Evolutionary conservation across 345 rosid species (phyloP), one percentile per base, ranked within the genome.

Genomic region (Rhodamnia rubescens): DNA sequence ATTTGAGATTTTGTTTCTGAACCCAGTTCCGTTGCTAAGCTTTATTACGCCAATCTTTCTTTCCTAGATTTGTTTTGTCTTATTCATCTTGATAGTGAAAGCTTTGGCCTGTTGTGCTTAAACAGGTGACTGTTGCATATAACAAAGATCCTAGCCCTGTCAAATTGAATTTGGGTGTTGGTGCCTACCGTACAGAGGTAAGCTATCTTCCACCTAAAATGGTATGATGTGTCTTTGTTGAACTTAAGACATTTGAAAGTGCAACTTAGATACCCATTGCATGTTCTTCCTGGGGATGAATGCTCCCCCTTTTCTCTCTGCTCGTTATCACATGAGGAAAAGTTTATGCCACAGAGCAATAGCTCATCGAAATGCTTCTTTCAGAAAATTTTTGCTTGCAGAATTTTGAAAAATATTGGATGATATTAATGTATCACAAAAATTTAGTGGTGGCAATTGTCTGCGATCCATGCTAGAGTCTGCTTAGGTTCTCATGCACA

Each of bases 161-260:
- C 36, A 97, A 97, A 93, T 86, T 97, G 83, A 97, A 96, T 90
- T 88, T 97, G 88, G 98, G 99, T 51, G 99, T 96, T 27, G 99
- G 99, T 53, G 99, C 99, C 69, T 97, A 97, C 86, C 93, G 99
- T 86, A 97, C 98, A 56, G 98, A 97, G 98, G 99, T 97, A 85
- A 56, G 52, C 1, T 69, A 69, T 69, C 78, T 32, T 32, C 47
- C 24, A 32, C 36, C 47, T 69, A 0, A 32, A 40, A 8, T 6
- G 1, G 10, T 32, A 69, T 69, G 26, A 36, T 36, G 47, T 1
- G 20, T 69, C 7, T 20, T 18, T 69, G 78, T 36, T 69, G 78
- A 44, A 36, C 78, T 69, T 36, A 32, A 32, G 12, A 69, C 78
- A 32, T 18, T 69, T 11, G 13, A 0, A 32, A 44, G 7, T 69